phyloP scores from a whole-genome alignment of 1,284 basidiomycete species.

The Ceratobasidium sp. region DNA sequence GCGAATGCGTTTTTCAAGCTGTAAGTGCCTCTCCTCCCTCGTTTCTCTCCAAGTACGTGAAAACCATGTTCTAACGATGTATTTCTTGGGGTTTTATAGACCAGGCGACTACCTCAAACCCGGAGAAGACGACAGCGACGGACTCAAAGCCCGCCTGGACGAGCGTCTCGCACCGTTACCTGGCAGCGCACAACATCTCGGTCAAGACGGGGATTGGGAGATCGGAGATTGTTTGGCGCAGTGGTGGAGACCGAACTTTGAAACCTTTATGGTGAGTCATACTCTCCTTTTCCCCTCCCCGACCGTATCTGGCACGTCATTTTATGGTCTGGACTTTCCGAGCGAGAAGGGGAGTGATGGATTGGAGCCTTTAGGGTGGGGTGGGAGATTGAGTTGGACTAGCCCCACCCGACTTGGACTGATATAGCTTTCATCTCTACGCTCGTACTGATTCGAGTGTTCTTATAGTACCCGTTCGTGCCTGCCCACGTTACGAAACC shows the following conservation, averaged over 20 bases:
- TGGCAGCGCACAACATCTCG: conserved; percentile 70
- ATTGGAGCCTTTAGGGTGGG: neutral
- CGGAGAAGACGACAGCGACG: conserved; percentile 91
- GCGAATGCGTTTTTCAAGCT: conserved; percentile 99
- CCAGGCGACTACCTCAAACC: conserved; percentile 99
- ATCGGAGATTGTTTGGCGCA: conserved; percentile 94
- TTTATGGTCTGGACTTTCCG: neutral
- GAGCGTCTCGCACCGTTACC: conserved; percentile 86
- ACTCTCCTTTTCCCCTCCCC: too few relatives aligned
- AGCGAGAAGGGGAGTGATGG: neutral
- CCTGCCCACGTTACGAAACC: conserved; percentile 97
- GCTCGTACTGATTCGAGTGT: conserved; percentile 22
- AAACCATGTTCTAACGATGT: too few relatives aligned
- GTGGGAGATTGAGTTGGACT: neutral
- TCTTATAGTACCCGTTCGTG: conserved; percentile 89
- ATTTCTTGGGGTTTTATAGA: conserved; percentile 62
- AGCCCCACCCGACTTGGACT: neutral
- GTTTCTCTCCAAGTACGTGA: too few relatives aligned
- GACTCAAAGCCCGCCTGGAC: conserved; percentile 88
- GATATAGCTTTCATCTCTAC: conserved; percentile 11
- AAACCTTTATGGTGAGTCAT: conserved; percentile 91
- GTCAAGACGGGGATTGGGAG: conserved; percentile 91
- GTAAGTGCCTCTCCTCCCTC: conserved; percentile 66
- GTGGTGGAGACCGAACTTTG: conserved; percentile 98
- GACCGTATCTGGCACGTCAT: conserved; percentile 16